Conservation (phyloP, 768 basidiomycete genomes). For the Tubosaeta sp. region DNA sequence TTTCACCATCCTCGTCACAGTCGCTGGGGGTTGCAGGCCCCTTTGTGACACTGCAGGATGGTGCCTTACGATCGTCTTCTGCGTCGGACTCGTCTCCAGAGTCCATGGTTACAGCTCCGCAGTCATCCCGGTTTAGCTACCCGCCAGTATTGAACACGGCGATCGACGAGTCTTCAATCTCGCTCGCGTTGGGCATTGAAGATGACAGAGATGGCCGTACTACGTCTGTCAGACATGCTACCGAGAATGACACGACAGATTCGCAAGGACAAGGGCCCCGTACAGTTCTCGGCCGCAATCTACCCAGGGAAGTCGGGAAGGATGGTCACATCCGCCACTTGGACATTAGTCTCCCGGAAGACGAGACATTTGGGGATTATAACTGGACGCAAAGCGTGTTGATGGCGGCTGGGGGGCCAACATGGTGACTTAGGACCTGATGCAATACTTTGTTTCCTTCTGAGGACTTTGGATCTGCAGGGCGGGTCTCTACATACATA, state of each 20-base stretch:
- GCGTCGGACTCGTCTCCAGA: conserved; percentile 33
- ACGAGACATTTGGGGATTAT: conserved; percentile 44
- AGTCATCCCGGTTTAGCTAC: conserved; percentile 42
- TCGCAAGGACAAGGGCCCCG: conserved; percentile 18
- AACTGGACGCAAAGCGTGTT: conserved; percentile 77
- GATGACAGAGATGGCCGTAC: conserved; percentile 23
- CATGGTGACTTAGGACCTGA: conserved; percentile 27
- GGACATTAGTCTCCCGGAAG: conserved; percentile 27
- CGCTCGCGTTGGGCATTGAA: conserved; percentile 29
- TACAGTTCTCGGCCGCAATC: conserved; percentile 10
- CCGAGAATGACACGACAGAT: conserved; percentile 5
- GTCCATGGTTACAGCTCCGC: conserved; percentile 57
- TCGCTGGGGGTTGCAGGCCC: conserved; percentile 20
- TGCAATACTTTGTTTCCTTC: conserved; percentile 6
- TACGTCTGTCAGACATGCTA: conserved; percentile 10
- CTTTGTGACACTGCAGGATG: conserved; percentile 13
- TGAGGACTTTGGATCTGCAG: conserved; percentile 27
- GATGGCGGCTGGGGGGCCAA: conserved; percentile 55
- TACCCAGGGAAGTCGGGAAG: conserved; percentile 16
- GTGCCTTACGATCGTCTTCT: conserved; percentile 22
- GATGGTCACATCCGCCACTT: conserved; percentile 25
- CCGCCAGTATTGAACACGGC: conserved; percentile 60
- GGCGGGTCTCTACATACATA: conserved; percentile 23
- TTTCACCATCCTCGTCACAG: conserved; percentile 30
- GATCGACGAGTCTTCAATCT: conserved; percentile 54